Evolutionary conservation across 305 asterid species (phyloP).

Genomic region (Plantago coronopus): DNA sequence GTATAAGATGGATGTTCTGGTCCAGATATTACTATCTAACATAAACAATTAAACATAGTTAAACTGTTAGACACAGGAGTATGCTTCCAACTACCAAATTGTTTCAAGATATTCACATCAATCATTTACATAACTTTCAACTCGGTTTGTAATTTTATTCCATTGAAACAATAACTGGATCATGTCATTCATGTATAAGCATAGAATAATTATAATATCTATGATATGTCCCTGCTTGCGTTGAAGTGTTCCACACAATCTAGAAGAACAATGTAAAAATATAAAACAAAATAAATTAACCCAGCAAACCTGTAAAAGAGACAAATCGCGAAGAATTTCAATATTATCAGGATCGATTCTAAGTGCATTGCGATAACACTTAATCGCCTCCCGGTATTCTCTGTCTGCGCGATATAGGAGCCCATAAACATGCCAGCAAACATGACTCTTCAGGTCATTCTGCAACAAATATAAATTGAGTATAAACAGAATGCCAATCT

Average conservation of each 20-base stretch:
- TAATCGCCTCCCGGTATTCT: slow-evolving; percentile 97
- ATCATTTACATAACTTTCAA: too few species aligned
- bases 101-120: too few species aligned
- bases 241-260: background rate
- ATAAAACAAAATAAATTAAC: background rate
- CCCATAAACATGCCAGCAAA: slow-evolving; percentile 99
- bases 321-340: slow-evolving; percentile 91
- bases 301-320: slow-evolving; percentile 80
- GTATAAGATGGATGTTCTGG: too few species aligned
- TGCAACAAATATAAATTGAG: slow-evolving; percentile 42
- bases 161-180: background rate
- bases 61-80: too few species aligned
- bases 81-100: too few species aligned
- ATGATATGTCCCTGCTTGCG: too few species aligned
- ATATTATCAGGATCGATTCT: slow-evolving; percentile 94
- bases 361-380: slow-evolving; percentile 95
- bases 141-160: too few species aligned
- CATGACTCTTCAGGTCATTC: slow-evolving; percentile 99
- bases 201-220: too few species aligned
- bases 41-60: too few species aligned
- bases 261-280: background rate
- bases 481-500: slow-evolving; percentile 9
- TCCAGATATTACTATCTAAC: too few species aligned
- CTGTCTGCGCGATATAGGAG: slow-evolving; percentile 96
- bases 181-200: background rate